Percentiles rank a stretch among this genome's conserved stretches.
phyloP scores from a whole-genome alignment of 2,329 filamentous ascomycete species.

The Venturia effusa region DNA sequence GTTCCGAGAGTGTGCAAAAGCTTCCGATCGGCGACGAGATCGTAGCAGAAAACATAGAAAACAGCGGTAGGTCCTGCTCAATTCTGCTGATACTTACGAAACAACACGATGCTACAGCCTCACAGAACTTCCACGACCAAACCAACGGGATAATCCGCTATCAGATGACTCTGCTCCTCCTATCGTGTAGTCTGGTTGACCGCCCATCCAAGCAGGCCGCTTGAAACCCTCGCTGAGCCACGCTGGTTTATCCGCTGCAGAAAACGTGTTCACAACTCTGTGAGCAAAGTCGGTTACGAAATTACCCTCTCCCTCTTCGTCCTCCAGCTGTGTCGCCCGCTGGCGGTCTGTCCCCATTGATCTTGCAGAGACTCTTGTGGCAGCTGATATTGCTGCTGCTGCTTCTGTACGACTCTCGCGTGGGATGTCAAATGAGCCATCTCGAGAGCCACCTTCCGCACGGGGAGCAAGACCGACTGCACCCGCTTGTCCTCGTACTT shows the following conservation, averaged over 20 bases:
- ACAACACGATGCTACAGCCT: constrained; percentile 1
- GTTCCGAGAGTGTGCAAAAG: not conserved
- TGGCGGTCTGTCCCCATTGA: not conserved
- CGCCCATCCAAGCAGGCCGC: constrained; percentile 11
- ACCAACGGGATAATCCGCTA: constrained; percentile 7
- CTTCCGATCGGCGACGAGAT: not conserved
- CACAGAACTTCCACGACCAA: constrained; percentile 10
- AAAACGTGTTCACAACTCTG: constrained; percentile 82
- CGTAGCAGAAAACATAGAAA: not conserved
- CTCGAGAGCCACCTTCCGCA: not conserved
- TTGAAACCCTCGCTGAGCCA: constrained; percentile 11
- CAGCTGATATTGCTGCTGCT: not conserved
- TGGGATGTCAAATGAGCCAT: constrained; percentile 4
- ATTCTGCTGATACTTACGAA: not conserved
- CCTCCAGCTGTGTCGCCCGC: constrained; percentile 24
- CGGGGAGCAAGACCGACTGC: constrained; percentile 13
- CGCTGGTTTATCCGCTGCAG: constrained; percentile 37
- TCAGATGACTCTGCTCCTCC: not conserved
- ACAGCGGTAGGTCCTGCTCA: not conserved
- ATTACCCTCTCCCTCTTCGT: constrained; percentile 61
- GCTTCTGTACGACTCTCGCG: not conserved
- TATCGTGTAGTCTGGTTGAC: not conserved
- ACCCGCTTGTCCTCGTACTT: constrained; percentile 39
- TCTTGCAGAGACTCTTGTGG: not conserved
- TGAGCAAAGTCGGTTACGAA: constrained; percentile 78